Evolutionary conservation across 1,284 basidiomycete genomes (phyloP).

Genomic region (Pholiota adiposa): DNA sequence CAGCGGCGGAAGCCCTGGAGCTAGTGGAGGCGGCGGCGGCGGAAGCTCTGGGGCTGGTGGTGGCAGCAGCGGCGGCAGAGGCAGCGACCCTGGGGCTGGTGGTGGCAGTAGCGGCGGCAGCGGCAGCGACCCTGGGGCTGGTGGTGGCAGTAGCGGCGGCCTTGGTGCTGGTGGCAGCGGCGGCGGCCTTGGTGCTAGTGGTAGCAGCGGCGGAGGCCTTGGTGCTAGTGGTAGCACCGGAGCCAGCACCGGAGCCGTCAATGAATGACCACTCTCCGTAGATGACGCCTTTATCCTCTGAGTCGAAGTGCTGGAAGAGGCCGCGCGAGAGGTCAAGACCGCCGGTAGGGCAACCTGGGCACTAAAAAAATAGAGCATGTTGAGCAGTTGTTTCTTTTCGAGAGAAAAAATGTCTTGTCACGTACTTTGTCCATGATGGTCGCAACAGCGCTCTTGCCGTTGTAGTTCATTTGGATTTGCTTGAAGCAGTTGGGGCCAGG

Average conservation of each 20-base stretch:
- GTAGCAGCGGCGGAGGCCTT: constrained; percentile 1
- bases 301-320: constrained; percentile 72
- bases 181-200: constrained; percentile 16
- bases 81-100: constrained; percentile 15
- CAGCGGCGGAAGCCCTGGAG: constrained; percentile 4
- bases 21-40: constrained; percentile 11
- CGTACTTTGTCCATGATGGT: constrained; percentile 67
- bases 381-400: background rate
- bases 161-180: constrained; percentile 3
- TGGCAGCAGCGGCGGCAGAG: constrained; percentile 7
- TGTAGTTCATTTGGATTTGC: constrained; percentile 63
- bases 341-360: constrained; percentile 70
- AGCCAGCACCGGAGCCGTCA: constrained; percentile 6
- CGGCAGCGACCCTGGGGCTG: too few relatives aligned
- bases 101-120: constrained; percentile 1
- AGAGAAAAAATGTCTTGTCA: constrained; percentile 4
- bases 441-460: constrained; percentile 64
- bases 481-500: constrained; percentile 65
- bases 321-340: constrained; percentile 80
- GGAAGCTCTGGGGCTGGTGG: constrained; percentile 4
- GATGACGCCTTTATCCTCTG: constrained; percentile 53
- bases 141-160: constrained; percentile 5
- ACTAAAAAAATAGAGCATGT: constrained; percentile 42
- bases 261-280: constrained; percentile 60
- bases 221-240: constrained; percentile 8